A percentile compares a stretch with the other conserved stretches of the same genome.
phyloP scores from a whole-genome alignment of 1,139 yeast species.

The Zhuliangozyma parablackwelliae region DNA sequence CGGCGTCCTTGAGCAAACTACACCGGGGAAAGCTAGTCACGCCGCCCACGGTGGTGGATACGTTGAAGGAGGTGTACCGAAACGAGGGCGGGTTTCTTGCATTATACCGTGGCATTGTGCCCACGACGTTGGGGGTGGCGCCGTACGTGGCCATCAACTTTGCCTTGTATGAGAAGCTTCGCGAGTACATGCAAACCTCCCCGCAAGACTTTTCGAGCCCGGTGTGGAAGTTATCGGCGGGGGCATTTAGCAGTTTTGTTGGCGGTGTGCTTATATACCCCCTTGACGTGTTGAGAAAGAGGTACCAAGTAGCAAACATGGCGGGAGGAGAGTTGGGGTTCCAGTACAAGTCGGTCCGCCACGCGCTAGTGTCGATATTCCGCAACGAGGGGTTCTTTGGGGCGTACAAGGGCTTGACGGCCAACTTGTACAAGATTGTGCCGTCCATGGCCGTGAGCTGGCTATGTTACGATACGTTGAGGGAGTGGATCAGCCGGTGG shows the following conservation, averaged over 20 bases:
- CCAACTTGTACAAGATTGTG: slow-evolving; percentile 84
- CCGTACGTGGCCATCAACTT: slow-evolving; percentile 94
- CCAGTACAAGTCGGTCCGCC: slow-evolving; percentile 65
- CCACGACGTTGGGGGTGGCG: slow-evolving; percentile 90
- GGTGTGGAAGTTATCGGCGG: slow-evolving; percentile 62
- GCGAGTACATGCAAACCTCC: slow-evolving; percentile 50
- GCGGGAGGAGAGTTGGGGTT: slow-evolving; percentile 76
- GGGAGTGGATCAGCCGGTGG: slow-evolving; percentile 37
- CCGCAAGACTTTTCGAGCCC: slow-evolving; percentile 39
- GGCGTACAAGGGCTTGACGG: slow-evolving; percentile 82
- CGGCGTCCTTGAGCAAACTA: slow-evolving; percentile 64
- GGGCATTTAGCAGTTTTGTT: slow-evolving; percentile 62
- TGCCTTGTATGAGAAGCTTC: slow-evolving; percentile 77
- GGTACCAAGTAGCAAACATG: slow-evolving; percentile 90
- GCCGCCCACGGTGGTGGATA: slow-evolving; percentile 68
- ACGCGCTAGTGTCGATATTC: slow-evolving; percentile 68
- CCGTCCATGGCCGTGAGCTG: slow-evolving; percentile 96
- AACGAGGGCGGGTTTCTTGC: slow-evolving; percentile 82
- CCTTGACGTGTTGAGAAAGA: slow-evolving; percentile 77
- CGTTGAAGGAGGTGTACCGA: slow-evolving; percentile 54
- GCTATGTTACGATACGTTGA: slow-evolving; percentile 74
- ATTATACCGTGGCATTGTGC: slow-evolving; percentile 78
- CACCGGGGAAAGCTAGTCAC: slow-evolving; percentile 38
- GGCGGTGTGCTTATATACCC: slow-evolving; percentile 92
- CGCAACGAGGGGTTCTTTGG: slow-evolving; percentile 74